These are phyloP conservation scores for Pythium utonaiense DNA, from an alignment of 352 stramenopile genomes.

Conservation along the genomic window DNA sequence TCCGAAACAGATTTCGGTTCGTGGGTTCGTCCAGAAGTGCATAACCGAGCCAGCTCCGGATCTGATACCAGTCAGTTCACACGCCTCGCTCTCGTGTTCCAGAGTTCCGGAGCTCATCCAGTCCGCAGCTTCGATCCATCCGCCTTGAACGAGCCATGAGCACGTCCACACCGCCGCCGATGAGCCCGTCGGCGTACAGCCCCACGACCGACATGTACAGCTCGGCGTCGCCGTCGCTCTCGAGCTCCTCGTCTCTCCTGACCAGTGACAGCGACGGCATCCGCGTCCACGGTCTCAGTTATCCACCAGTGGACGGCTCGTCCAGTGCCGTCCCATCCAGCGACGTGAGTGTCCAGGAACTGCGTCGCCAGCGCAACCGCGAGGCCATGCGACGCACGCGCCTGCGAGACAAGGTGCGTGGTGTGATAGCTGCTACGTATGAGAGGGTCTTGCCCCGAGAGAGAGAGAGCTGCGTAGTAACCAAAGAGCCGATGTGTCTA, in stretches of 20 bases:
- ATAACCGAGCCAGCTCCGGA: not conserved
- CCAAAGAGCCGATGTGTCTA: not conserved
- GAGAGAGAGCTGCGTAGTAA: conserved; percentile 4
- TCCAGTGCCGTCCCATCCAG: not conserved
- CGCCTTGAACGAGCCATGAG: too few species aligned
- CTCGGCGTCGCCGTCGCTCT: not conserved
- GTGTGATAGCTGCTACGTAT: too few species aligned
- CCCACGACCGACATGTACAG: conserved; percentile 24
- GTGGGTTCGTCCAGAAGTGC: not conserved
- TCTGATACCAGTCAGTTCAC: not conserved
- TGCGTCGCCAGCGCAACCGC: conserved; percentile 27
- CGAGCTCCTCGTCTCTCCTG: not conserved
- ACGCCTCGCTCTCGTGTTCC: not conserved
- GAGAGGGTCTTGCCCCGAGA: too few species aligned
- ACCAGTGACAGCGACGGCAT: not conserved
- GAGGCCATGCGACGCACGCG: conserved; percentile 35
- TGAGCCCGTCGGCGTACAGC: conserved; percentile 16
- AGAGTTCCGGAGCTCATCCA: too few species aligned
- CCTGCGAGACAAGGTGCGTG: conserved; percentile 22
- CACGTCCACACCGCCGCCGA: conserved; percentile 6
- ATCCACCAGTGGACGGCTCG: too few species aligned
- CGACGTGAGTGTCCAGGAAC: not conserved
- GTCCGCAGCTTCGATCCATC: too few species aligned
- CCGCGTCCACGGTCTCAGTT: not conserved
- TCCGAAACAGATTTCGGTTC: too few species aligned